Conservation (phyloP, 208 protist species). For the Kentomonas sorsogonicus region DNA sequence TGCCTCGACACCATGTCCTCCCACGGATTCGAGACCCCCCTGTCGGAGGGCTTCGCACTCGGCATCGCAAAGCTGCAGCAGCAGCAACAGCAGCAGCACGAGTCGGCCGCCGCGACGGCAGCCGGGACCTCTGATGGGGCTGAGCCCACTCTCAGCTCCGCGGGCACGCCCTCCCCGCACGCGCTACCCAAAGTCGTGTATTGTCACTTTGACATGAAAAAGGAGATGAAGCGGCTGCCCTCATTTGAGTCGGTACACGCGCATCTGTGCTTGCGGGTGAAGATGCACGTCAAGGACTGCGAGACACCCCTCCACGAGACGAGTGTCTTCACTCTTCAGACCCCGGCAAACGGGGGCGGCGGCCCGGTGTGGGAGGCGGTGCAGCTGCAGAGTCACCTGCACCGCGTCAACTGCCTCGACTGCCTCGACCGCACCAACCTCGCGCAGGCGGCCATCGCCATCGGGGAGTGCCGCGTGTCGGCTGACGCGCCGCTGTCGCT, state of each 20-base stretch:
- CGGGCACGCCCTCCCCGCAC: not conserved
- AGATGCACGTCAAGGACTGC: no score
- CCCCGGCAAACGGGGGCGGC: no score
- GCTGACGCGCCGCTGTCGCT: not conserved
- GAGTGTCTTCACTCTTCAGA: no score
- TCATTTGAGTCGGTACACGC: conserved; percentile 49
- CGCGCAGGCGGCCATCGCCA: no score
- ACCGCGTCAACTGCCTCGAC: conserved; percentile 81
- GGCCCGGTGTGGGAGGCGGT: no score
- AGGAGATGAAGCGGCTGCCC: conserved; percentile 23
- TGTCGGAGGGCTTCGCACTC: conserved; percentile 44
- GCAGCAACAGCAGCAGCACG: not conserved
- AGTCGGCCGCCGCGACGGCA: not conserved
- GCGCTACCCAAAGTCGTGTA: conserved; percentile 16
- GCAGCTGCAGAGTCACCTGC: no score
- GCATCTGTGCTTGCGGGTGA: no score
- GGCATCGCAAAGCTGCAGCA: conserved; percentile 1
- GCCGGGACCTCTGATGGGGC: not conserved
- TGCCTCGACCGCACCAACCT: conserved; percentile 83
- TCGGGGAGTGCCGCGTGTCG: not conserved
- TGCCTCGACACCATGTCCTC: conserved; percentile 61
- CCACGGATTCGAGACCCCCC: conserved; percentile 34
- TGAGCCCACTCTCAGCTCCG: not conserved
- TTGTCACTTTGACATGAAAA: conserved; percentile 55
- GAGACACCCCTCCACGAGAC: no score